Conservation (phyloP, 345 rosid genomes). For the Camelina laxa region DNA sequence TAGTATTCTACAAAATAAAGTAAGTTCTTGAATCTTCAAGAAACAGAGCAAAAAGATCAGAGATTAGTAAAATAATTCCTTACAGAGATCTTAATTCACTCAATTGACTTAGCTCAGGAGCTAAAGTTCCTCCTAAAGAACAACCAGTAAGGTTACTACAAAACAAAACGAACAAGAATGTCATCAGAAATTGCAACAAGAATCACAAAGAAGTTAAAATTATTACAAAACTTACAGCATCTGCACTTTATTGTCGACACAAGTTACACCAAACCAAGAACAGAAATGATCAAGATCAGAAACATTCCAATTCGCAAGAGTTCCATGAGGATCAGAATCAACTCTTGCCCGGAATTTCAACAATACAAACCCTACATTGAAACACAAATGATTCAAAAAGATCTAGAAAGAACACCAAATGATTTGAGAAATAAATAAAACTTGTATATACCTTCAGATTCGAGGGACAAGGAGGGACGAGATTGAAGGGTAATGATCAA, state of each 20-base stretch:
- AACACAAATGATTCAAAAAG: conserved; percentile 16
- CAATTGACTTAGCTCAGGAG: conserved; percentile 76
- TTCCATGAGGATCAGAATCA: conserved; percentile 70
- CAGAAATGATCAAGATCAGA: conserved; percentile 58
- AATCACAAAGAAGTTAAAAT: neutral
- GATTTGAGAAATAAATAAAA: neutral
- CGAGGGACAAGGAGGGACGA: conserved; percentile 56
- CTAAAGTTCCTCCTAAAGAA: conserved; percentile 71
- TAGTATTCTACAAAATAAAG: conserved; percentile 52
- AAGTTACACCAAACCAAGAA: conserved; percentile 75
- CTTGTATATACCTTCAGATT: conserved; percentile 56
- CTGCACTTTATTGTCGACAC: conserved; percentile 71
- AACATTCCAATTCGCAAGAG: conserved; percentile 69
- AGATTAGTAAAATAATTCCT: conserved; percentile 33
- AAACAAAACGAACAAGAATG: neutral
- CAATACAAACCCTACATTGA: conserved; percentile 63
- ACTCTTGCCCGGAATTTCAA: conserved; percentile 68
- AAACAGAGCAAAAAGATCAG: conserved; percentile 24
- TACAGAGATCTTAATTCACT: conserved; percentile 72
- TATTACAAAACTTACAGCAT: conserved; percentile 59
- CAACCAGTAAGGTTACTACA: conserved; percentile 68
- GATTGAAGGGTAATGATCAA: conserved; percentile 52
- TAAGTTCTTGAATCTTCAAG: conserved; percentile 7
- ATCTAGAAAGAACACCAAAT: neutral
- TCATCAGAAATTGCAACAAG: neutral